Evolutionary conservation across 768 basidiomycete species (phyloP), one percentile per base, ranked within the genome.

Genomic region (Gelatoporia subvermispora): DNA sequence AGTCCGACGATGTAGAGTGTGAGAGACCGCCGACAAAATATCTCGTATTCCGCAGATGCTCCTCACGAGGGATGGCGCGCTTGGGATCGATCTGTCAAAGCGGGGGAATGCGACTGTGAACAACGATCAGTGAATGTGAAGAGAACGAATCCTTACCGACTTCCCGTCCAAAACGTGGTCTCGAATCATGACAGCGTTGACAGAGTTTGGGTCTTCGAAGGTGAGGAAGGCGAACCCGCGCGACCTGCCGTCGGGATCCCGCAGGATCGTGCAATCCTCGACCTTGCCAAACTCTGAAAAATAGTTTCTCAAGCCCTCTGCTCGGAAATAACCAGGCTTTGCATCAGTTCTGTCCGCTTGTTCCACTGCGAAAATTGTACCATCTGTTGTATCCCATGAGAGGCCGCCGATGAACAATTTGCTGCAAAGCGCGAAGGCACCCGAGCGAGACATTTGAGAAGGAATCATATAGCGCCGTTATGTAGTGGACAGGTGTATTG

Each of bases 401-500:
- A 98, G 76, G 51, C 94, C 94, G 49, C 94, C 94, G 64, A 98
- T 93, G 70, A 98, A 98, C 94, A 98, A 96, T 76, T 98, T 98
- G 71, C 95, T 96, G 77, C 64, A 70, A 11, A 48, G 43, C 46
- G 35, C 45, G 35, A 45, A 43, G 22, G 43, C 49, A 45, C 23
- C 42, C 41, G 25, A 37, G 41, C 37, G 36, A 38, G 48, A 44
- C n/a, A 45, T 41, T 51, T 23, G 53, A 43, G 42, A 28, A 20
- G 17, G 43, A 37, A 40, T 37, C 49, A 51, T 42, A 43, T 45
- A 52, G 50, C 37, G 47, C 56, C 48, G 52, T 55, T 55, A 53
- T 24, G 31, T 49, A 42, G 49, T 41, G 41, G 46, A 50, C 36
- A 52, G 45, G 45, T 37, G 45, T 52, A 58, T 35, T 46, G 47